These are phyloP conservation scores for Phytophthora fragariaefolia DNA, from an alignment of 352 stramenopile genomes.

Conservation along the genomic window DNA sequence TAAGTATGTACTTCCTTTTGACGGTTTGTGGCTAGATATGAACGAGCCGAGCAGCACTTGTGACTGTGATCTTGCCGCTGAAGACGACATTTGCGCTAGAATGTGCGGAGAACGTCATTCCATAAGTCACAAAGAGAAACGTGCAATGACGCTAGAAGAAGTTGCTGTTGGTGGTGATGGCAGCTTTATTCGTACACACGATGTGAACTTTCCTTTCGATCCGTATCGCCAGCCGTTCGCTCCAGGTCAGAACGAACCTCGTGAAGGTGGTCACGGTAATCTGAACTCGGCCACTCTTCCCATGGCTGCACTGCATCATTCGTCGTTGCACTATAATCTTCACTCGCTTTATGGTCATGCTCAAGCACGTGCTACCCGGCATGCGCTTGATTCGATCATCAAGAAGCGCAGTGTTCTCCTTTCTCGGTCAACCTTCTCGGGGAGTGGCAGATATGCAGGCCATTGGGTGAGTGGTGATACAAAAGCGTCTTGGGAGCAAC, in stretches of 20 bases:
- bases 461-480: constrained; percentile 64
- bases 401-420: constrained; percentile 70
- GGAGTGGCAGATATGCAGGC: constrained; percentile 62
- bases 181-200: constrained; percentile 68
- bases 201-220: constrained; percentile 83
- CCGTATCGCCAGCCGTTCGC: constrained; percentile 82
- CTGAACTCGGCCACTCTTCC: constrained; percentile 81
- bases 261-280: constrained; percentile 60
- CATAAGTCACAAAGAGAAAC: neutral
- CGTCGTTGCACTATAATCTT: constrained; percentile 86
- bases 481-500: constrained; percentile 77
- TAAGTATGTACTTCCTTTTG: constrained; percentile 64
- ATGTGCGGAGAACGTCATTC: constrained; percentile 19
- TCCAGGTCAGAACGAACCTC: constrained; percentile 57
- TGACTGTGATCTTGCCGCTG: constrained; percentile 47
- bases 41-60: constrained; percentile 84
- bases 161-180: constrained; percentile 23
- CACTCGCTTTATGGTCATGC: constrained; percentile 86
- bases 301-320: constrained; percentile 71
- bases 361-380: constrained; percentile 58
- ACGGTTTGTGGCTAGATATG: constrained; percentile 87
- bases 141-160: constrained; percentile 14
- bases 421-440: constrained; percentile 74
- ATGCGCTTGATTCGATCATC: constrained; percentile 57
- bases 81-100: constrained; percentile 46